phyloP scores from a whole-genome alignment of 306 rosid species.

The Cyamopsis tetragonoloba region DNA sequence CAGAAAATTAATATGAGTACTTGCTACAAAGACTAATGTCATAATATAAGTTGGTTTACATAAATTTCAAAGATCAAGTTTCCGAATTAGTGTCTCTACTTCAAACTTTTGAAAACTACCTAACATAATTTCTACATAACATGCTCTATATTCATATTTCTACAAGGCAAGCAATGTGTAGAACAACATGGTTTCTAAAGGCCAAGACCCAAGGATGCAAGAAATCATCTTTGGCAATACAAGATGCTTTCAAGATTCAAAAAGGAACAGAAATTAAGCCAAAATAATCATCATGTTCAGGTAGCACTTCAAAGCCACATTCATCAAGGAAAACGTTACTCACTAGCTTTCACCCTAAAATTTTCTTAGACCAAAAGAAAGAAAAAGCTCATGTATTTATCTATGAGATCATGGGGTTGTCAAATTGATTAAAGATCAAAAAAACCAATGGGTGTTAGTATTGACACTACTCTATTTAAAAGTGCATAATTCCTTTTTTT shows the following conservation, averaged over 20 bases:
- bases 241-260: slow-evolving; percentile 73
- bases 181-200: slow-evolving; percentile 62
- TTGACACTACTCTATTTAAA: too few species aligned
- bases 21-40: not conserved
- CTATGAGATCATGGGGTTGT: too few species aligned
- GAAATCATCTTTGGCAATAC: slow-evolving; percentile 72
- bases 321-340: slow-evolving; percentile 73
- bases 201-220: slow-evolving; percentile 97
- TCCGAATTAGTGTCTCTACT: slow-evolving; percentile 46
- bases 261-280: slow-evolving; percentile 42
- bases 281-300: slow-evolving; percentile 44
- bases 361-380: slow-evolving; percentile 89
- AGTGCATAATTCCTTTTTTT: too few species aligned
- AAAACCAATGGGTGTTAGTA: too few species aligned
- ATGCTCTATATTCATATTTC: slow-evolving; percentile 61
- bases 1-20: not conserved
- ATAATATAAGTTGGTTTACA: too few species aligned
- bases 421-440: too few species aligned
- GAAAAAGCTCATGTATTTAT: too few species aligned
- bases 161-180: slow-evolving; percentile 76
- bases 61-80: too few species aligned
- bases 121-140: too few species aligned
- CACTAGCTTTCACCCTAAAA: slow-evolving; percentile 79
- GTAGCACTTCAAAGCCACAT: slow-evolving; percentile 43
- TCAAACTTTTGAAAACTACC: too few species aligned